These are phyloP conservation scores for Fibroporia radiculosa DNA, from an alignment of 768 basidiomycete genomes.

Conservation along the genomic window DNA sequence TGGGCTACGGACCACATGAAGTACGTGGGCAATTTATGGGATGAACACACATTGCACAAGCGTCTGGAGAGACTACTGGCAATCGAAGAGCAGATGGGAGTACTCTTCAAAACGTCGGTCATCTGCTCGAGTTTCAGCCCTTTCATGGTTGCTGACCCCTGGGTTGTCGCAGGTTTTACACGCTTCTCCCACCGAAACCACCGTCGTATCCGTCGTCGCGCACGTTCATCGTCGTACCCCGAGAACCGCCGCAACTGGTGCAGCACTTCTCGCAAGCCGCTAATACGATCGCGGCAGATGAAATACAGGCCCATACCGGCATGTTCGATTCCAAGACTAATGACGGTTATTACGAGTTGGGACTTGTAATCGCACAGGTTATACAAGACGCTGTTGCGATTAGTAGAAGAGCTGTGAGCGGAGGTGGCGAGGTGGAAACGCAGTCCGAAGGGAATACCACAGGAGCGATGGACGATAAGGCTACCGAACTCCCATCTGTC, in stretches of 20 bases:
- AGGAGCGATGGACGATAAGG: neutral
- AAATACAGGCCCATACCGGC: conserved; percentile 78
- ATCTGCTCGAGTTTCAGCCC: neutral
- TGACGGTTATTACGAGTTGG: conserved; percentile 87
- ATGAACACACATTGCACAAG: conserved; percentile 50
- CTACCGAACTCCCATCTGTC: neutral
- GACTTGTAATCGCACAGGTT: conserved; percentile 53
- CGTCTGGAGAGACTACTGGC: conserved; percentile 58
- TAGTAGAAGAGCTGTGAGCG: neutral
- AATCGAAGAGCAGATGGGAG: conserved; percentile 51
- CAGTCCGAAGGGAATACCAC: neutral
- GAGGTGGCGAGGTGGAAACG: neutral
- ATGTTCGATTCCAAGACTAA: conserved; percentile 82
- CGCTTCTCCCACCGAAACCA: conserved; percentile 62
- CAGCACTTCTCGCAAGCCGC: conserved; percentile 53
- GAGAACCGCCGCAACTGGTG: conserved; percentile 33
- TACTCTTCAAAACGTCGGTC: conserved; percentile 68
- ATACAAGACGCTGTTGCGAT: conserved; percentile 42
- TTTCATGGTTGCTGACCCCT: conserved; percentile 1
- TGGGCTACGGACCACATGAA: conserved; percentile 88
- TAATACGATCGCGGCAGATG: conserved; percentile 66
- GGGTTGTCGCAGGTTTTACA: conserved; percentile 59
- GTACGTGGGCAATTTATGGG: conserved; percentile 83
- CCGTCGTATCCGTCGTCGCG: conserved; percentile 47
- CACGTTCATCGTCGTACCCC: conserved; percentile 77